Percentiles rank a stretch among this genome's conserved stretches.
Evolutionary conservation across 306 rosid species (phyloP).

Genomic region (Styphnolobium japonicum): DNA sequence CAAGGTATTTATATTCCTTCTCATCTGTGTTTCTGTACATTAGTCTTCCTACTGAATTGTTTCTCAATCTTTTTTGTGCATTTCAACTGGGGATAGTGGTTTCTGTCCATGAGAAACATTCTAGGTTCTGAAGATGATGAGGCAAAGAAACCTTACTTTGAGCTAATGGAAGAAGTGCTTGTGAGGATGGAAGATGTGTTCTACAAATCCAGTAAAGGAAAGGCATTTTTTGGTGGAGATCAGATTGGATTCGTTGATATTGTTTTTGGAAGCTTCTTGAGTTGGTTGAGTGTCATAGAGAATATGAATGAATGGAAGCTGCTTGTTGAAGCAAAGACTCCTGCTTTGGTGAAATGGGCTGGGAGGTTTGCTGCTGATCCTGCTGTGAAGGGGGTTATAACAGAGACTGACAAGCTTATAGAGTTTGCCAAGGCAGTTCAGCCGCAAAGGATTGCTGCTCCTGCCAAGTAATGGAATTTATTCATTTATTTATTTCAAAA

Average conservation of each 20-base stretch:
- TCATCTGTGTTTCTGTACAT: too few species aligned
- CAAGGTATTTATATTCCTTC: conserved; percentile 18
- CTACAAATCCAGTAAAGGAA: conserved; percentile 33
- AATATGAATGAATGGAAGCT: conserved; percentile 17
- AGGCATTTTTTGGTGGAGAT: conserved; percentile 40
- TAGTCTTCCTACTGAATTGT: too few species aligned
- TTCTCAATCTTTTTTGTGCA: not conserved
- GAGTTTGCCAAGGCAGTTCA: conserved; percentile 17
- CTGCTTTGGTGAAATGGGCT: too few species aligned
- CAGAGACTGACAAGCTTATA: conserved; percentile 33
- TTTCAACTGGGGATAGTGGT: conserved; percentile 14
- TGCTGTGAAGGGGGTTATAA: conserved; percentile 36
- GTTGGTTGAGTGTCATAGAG: conserved; percentile 23
- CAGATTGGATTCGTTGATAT: conserved; percentile 40
- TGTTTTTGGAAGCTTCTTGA: conserved; percentile 33
- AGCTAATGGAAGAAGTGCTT: conserved; percentile 11
- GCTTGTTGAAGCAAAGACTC: conserved; percentile 20
- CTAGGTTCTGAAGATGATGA: conserved; percentile 12
- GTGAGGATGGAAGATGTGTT: conserved; percentile 33
- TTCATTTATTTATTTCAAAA: too few species aligned
- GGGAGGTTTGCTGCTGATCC: conserved; percentile 11
- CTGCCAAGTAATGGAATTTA: not conserved
- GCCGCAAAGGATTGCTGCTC: not conserved
- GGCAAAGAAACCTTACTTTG: conserved; percentile 29
- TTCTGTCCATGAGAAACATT: conserved; percentile 2